These are phyloP conservation scores for Colletotrichum musicola DNA, from an alignment of 2,329 filamentous ascomycete genomes.

Conservation along the genomic window DNA sequence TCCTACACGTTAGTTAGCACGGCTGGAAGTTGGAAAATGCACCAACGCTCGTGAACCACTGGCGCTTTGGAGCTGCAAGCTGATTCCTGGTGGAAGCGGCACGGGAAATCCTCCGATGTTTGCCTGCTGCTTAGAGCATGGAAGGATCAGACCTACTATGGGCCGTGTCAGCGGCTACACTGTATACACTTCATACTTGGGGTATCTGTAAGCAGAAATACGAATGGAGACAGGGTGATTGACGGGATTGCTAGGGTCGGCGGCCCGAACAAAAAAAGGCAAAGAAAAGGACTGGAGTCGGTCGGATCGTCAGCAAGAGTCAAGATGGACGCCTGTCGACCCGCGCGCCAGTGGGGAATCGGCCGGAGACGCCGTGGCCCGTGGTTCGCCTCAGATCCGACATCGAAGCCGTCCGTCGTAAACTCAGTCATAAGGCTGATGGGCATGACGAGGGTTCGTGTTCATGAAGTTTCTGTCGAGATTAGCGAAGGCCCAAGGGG, in stretches of 20 bases:
- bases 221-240: no score
- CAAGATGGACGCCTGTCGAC: neutral
- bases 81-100: neutral
- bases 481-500: slow-evolving; percentile 20
- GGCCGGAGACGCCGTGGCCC: slow-evolving; percentile 26
- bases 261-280: no score
- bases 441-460: neutral
- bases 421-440: slow-evolving; percentile 21
- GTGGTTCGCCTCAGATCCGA: neutral
- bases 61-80: neutral
- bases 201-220: no score
- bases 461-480: slow-evolving; percentile 23
- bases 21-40: neutral
- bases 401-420: neutral
- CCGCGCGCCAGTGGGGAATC: slow-evolving; percentile 3
- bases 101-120: neutral
- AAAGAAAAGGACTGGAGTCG: no score
- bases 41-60: neutral
- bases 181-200: no score
- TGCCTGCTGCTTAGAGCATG: neutral
- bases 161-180: slow-evolving; percentile 5
- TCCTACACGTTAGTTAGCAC: neutral
- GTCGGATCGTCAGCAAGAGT: no score
- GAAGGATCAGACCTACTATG: neutral
- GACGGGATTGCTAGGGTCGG: no score